Percentiles rank a stretch among this genome's conserved stretches.
These are phyloP conservation scores for Cicer cuneatum DNA, from an alignment of 306 rosid species.

Conservation along the genomic window DNA sequence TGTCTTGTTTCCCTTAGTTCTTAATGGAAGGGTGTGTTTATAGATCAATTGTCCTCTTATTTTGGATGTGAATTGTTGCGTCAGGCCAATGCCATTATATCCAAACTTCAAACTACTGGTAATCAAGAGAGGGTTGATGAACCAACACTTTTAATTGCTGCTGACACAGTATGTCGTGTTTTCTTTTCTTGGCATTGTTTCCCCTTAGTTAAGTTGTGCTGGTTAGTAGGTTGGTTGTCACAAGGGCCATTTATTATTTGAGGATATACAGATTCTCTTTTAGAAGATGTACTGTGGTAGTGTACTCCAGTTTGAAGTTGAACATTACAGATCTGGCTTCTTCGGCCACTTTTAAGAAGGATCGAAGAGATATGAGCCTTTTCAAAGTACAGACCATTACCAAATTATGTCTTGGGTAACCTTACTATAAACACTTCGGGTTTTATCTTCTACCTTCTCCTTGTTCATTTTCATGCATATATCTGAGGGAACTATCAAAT, in stretches of 20 bases:
- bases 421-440: not conserved
- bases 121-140: constrained; percentile 61
- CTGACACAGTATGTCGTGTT: constrained; percentile 81
- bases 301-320: constrained; percentile 34
- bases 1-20: constrained; percentile 10
- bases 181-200: constrained; percentile 23
- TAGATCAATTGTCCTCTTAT: constrained; percentile 48
- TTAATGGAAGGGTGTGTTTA: constrained; percentile 26
- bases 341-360: not conserved
- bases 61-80: constrained; percentile 47
- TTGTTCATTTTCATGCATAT: constrained; percentile 22
- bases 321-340: constrained; percentile 22
- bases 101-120: constrained; percentile 61
- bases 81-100: constrained; percentile 91
- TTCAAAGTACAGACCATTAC: constrained; percentile 6
- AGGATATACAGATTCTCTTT: constrained; percentile 48
- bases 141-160: constrained; percentile 80
- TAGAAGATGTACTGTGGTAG: constrained; percentile 13
- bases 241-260: constrained; percentile 66
- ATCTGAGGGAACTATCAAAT: constrained; percentile 18
- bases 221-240: constrained; percentile 51
- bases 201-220: constrained; percentile 40
- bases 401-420: constrained; percentile 35
- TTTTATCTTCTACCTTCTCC: constrained; percentile 25
- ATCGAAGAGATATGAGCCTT: not conserved